A percentile compares a stretch with the other conserved stretches of the same genome.
phyloP scores from a whole-genome alignment of 768 basidiomycete genomes.

The Lyophyllum shimeji region DNA sequence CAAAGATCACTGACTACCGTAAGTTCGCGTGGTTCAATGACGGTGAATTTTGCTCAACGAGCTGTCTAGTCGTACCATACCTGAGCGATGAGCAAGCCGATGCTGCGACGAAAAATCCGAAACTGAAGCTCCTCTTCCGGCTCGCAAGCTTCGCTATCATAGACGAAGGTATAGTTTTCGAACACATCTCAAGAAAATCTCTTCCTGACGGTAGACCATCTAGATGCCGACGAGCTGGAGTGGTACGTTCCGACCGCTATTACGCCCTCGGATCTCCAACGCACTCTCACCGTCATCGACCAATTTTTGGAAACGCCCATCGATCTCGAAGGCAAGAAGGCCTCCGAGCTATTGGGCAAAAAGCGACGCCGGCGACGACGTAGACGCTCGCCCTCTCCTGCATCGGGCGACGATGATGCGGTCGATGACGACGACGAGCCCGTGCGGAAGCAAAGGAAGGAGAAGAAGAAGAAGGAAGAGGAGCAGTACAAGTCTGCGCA shows the following conservation, averaged over 20 bases:
- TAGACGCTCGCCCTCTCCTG: conserved; percentile 42
- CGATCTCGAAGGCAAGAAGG: conserved; percentile 76
- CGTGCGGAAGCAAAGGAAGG: conserved; percentile 55
- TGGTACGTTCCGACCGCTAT: conserved; percentile 85
- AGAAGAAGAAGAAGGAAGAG: conserved; percentile 62
- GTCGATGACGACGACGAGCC: conserved; percentile 34
- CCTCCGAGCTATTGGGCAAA: conserved; percentile 68
- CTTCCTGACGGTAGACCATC: background rate
- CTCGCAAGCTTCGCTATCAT: conserved; percentile 69
- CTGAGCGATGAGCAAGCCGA: conserved; percentile 70
- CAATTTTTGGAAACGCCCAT: conserved; percentile 83
- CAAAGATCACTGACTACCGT: conserved; percentile 78
- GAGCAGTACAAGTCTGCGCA: conserved; percentile 80
- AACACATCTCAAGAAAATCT: background rate
- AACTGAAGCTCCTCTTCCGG: conserved; percentile 84
- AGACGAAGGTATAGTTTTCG: conserved; percentile 55
- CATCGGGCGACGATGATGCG: conserved; percentile 41
- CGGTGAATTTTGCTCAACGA: background rate
- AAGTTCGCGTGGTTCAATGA: conserved; percentile 25
- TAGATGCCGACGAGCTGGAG: conserved; percentile 70
- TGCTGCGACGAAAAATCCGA: conserved; percentile 74
- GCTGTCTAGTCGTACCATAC: conserved; percentile 66
- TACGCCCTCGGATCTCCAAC: conserved; percentile 63
- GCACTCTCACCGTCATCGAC: conserved; percentile 72
- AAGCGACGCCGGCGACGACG: conserved; percentile 56